Percentiles rank a stretch among this genome's conserved stretches.
Conservation (phyloP, 1,284 basidiomycete genomes). For the Afroboletus lepidellus region DNA sequence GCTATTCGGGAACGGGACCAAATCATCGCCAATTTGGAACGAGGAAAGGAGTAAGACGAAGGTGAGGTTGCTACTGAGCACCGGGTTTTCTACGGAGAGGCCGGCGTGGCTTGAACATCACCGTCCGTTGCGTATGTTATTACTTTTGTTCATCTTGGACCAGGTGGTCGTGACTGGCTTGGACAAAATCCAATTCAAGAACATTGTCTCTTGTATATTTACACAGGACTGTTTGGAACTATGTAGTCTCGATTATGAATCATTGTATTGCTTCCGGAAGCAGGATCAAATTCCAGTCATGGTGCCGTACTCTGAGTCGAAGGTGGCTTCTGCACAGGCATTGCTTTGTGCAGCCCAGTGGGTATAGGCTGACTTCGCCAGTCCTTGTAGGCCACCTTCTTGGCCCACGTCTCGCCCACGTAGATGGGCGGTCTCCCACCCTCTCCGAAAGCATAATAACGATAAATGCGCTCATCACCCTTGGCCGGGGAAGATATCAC, state of each 20-base stretch:
- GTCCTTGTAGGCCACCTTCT: not conserved
- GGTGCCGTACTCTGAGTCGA: not conserved
- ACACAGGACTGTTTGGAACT: not conserved
- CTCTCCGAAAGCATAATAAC: not conserved
- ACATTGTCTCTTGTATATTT: too few species aligned
- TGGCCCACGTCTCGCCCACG: not conserved
- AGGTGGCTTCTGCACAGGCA: not conserved
- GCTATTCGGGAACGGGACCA: slow-evolving; percentile 24
- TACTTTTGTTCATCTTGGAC: not conserved
- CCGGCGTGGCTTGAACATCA: not conserved
- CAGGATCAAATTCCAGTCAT: not conserved
- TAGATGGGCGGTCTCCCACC: not conserved
- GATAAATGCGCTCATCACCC: not conserved
- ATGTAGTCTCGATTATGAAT: too few species aligned
- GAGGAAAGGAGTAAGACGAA: slow-evolving; percentile 6
- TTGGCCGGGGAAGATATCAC: not conserved
- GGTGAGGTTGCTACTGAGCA: not conserved
- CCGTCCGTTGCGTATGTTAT: not conserved
- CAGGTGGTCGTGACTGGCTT: not conserved
- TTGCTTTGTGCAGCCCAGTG: not conserved
- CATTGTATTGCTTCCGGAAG: too few species aligned
- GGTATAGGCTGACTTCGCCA: not conserved
- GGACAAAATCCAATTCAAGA: not conserved
- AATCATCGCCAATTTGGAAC: slow-evolving; percentile 6
- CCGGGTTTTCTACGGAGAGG: not conserved